phyloP scores from a whole-genome alignment of 2,329 filamentous ascomycete species.

The Aureobasidium pullulans region DNA sequence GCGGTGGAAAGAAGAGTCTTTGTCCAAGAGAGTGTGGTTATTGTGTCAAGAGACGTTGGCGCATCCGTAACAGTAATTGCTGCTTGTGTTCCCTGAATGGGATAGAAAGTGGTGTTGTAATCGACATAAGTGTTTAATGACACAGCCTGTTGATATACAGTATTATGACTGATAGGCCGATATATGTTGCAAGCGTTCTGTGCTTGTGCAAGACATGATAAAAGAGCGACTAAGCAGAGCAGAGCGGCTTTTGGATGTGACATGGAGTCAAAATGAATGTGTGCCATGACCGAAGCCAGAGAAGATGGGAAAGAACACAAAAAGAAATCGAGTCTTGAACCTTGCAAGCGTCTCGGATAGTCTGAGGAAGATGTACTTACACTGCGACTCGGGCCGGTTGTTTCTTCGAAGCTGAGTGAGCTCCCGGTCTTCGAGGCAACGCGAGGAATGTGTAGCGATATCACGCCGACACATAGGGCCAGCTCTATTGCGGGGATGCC shows the following conservation, averaged over 20 bases:
- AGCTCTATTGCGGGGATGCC: background rate
- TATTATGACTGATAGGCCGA: background rate
- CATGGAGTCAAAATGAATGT: background rate
- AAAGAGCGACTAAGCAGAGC: background rate
- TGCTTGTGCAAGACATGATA: background rate
- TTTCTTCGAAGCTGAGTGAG: background rate
- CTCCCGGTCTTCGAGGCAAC: background rate
- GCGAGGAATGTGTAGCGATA: background rate
- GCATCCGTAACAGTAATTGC: constrained; percentile 25
- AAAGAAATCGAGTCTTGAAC: background rate
- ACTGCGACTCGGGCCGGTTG: background rate
- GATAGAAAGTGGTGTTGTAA: constrained; percentile 24
- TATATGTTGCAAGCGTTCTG: constrained; percentile 10
- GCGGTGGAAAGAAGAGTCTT: constrained; percentile 1
- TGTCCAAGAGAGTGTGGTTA: constrained; percentile 25
- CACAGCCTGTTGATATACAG: constrained; percentile 23
- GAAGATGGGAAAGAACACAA: background rate
- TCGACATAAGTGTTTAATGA: constrained; percentile 23
- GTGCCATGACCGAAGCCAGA: background rate
- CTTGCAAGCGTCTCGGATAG: background rate
- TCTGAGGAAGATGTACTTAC: background rate
- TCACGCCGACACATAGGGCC: background rate
- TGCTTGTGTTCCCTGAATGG: constrained; percentile 17
- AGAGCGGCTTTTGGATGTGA: background rate
- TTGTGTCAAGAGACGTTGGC: constrained; percentile 22